Conservation (phyloP, 2,329 filamentous ascomycete genomes). For the Pyrenophora graminea region DNA sequence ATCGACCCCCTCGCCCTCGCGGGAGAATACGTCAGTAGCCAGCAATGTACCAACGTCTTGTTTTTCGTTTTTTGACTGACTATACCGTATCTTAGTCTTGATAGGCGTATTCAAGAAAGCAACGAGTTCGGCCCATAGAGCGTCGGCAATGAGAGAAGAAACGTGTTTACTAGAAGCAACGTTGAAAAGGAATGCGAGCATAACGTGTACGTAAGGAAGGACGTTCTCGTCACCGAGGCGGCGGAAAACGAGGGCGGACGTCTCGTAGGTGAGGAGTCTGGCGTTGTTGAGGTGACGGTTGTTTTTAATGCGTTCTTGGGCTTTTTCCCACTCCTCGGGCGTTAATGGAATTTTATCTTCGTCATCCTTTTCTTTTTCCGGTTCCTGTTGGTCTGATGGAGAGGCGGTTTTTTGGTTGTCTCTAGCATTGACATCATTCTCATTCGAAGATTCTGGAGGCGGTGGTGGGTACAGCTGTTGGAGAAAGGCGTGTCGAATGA, state of each 20-base stretch:
- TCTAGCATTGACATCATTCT: background rate
- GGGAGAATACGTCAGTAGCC: constrained; percentile 52
- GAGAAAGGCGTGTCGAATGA: constrained; percentile 38
- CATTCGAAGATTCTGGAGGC: background rate
- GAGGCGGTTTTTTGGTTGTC: no score
- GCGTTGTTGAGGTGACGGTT: background rate
- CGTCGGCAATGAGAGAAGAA: constrained; percentile 35
- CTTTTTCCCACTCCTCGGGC: background rate
- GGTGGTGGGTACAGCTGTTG: background rate
- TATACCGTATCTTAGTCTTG: constrained; percentile 35
- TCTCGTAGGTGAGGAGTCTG: constrained; percentile 41
- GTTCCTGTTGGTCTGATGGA: background rate
- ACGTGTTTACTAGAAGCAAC: constrained; percentile 44
- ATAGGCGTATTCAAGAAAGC: constrained; percentile 59
- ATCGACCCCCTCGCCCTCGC: constrained; percentile 40
- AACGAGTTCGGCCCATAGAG: constrained; percentile 61
- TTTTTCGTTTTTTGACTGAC: constrained; percentile 2
- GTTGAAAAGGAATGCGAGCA: constrained; percentile 63
- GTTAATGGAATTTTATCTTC: background rate
- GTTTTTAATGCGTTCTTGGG: background rate
- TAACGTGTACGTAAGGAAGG: constrained; percentile 65
- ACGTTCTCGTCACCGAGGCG: constrained; percentile 63
- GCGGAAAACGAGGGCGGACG: constrained; percentile 54
- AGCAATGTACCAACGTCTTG: constrained; percentile 41
- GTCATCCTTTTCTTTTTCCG: background rate